phyloP scores from a whole-genome alignment of 2,329 filamentous ascomycete species.

The Trichoderma sp. region DNA sequence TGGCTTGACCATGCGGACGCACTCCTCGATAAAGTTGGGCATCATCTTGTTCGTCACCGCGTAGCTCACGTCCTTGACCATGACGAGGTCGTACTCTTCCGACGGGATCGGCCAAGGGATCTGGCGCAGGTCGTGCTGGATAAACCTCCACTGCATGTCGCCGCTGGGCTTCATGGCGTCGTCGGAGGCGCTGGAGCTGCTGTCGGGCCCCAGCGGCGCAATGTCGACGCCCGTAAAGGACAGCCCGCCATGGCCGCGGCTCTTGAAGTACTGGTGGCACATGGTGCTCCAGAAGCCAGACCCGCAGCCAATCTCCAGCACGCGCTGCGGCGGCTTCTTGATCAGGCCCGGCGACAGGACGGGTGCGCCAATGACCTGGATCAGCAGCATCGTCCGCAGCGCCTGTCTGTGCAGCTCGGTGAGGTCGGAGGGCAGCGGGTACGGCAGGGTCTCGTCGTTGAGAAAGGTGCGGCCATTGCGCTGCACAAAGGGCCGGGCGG shows the following conservation, averaged over 20 bases:
- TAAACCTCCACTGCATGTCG: constrained; percentile 84
- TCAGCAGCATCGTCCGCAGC: constrained; percentile 76
- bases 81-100: constrained; percentile 82
- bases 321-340: constrained; percentile 69
- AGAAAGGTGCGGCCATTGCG: constrained; percentile 83
- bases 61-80: constrained; percentile 81
- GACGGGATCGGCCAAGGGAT: constrained; percentile 76
- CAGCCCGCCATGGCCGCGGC: constrained; percentile 67
- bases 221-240: constrained; percentile 83
- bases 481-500: constrained; percentile 61
- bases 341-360: constrained; percentile 70
- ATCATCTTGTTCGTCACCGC: constrained; percentile 62
- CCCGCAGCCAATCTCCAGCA: constrained; percentile 86
- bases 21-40: constrained; percentile 65
- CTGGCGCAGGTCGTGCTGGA: constrained; percentile 81
- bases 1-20: constrained; percentile 72
- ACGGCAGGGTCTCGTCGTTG: constrained; percentile 68
- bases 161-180: constrained; percentile 57
- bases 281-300: constrained; percentile 87
- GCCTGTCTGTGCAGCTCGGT: constrained; percentile 86
- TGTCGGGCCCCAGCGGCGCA: constrained; percentile 63
- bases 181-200: constrained; percentile 32
- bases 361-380: constrained; percentile 78
- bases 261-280: constrained; percentile 77
- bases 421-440: constrained; percentile 87